Evolutionary conservation across 2,329 filamentous ascomycete species (phyloP).

Genomic region (Ascochyta lentis): DNA sequence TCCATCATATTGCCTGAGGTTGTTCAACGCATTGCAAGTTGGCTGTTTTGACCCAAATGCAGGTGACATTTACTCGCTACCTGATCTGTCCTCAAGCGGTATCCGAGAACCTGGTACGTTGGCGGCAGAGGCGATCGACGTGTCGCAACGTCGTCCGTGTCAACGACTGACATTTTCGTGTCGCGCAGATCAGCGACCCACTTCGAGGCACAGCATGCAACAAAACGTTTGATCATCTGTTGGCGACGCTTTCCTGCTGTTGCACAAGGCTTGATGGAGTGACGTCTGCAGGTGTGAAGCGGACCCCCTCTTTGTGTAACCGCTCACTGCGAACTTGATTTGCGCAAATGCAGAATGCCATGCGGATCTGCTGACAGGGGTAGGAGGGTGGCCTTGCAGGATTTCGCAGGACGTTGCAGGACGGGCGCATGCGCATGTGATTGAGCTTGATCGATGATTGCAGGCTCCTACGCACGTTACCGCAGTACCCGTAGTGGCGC

Average conservation of each 20-base stretch:
- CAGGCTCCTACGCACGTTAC: slow-evolving; percentile 20
- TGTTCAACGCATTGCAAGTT: background rate
- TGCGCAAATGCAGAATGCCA: slow-evolving; percentile 28
- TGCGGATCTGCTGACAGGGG: slow-evolving; percentile 32
- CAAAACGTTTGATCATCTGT: slow-evolving; percentile 3
- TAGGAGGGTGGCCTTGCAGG: slow-evolving; percentile 10
- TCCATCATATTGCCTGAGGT: background rate
- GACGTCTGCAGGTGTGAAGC: background rate
- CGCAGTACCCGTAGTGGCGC: slow-evolving; percentile 22
- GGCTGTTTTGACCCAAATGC: background rate
- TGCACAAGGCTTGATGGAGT: background rate
- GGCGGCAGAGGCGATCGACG: slow-evolving; percentile 15
- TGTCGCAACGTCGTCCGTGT: slow-evolving; percentile 14
- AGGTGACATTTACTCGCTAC: background rate
- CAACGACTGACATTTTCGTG: slow-evolving; percentile 6
- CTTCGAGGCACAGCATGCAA: slow-evolving; percentile 7
- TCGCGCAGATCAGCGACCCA: slow-evolving; percentile 2
- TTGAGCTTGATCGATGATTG: slow-evolving; percentile 28
- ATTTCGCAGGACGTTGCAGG: slow-evolving; percentile 18
- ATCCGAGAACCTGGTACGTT: slow-evolving; percentile 19
- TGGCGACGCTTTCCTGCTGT: background rate
- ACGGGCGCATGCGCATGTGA: slow-evolving; percentile 35
- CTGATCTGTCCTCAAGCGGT: slow-evolving; percentile 7
- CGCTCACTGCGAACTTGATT: slow-evolving; percentile 22
- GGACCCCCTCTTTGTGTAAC: slow-evolving; percentile 8